Evolutionary conservation across 805 yeast species (phyloP), one percentile per base, ranked within the genome.

Genomic region (Metschnikowia lochheadii): DNA sequence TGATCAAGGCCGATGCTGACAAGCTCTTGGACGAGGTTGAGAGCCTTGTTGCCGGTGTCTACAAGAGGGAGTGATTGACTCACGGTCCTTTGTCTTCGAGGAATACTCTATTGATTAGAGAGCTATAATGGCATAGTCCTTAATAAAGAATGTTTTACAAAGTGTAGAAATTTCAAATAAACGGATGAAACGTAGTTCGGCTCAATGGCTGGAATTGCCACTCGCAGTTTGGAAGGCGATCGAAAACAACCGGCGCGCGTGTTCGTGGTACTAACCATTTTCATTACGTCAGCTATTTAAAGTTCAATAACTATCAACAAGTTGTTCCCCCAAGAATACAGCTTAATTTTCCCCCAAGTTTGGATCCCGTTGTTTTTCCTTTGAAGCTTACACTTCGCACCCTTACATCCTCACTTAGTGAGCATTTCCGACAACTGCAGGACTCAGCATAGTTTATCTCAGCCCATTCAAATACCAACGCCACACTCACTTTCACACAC

Each of bases 31-130:
- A 53, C 6, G 69, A 66, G 31, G 53, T 68, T 44, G 60, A 65
- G 57, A 52, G 57, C 43, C 53, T 69, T 37, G 66, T 67, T 39
- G 59, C 59, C 29, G 61, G 57, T n/a, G 60, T 61, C 52, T 68
- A 65, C 61, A 48, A 59, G 51, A 52, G 52, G 37, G 55, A 54
- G 46, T 53, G 50, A 44, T 35, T 35, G 40, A 33, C 36, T 41
- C 38, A 21, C 6, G 5, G 17, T 18, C 41, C 11, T 8, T n/a
- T 14, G 20, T 33, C 20, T 20, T 10, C 38, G 5, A n/a, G 21
- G 21, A 17, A 7, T 33, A 10, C 40, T 44, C 48, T 39, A 44
- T 39, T 50, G 49, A 42, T 15, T 48, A 32, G 51, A 49, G 40
- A 8, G 23, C 36, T 14, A 31, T 13, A 6, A 18, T 20, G 36